phyloP scores from a whole-genome alignment of 2,329 filamentous ascomycete genomes.

The Zalaria obscura region DNA sequence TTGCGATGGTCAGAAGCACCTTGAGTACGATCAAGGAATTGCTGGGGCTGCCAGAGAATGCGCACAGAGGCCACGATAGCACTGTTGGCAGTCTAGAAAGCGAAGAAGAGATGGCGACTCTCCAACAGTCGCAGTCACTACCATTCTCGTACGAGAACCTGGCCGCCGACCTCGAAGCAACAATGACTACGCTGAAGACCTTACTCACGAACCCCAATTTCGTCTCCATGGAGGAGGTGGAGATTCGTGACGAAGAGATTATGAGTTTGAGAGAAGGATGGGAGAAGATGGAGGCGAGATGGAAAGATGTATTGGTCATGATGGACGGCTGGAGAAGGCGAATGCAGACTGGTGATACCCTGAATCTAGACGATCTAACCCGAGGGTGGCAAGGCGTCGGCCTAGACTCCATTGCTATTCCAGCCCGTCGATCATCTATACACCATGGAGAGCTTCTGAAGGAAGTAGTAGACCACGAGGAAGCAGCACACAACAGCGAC shows the following conservation, averaged over 20 bases:
- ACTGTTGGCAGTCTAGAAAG: constrained; percentile 7
- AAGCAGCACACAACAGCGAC: constrained; percentile 8
- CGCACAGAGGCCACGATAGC: constrained; percentile 13
- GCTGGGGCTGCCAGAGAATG: constrained; percentile 36
- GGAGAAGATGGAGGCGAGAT: constrained; percentile 84
- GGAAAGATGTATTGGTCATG: constrained; percentile 78
- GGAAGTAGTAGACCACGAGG: neutral
- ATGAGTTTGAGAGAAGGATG: constrained; percentile 67
- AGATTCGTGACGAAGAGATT: constrained; percentile 86
- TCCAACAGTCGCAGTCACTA: constrained; percentile 24
- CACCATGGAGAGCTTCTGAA: neutral
- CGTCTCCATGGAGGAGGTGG: constrained; percentile 86
- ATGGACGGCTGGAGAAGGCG: constrained; percentile 83
- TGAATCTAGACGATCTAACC: constrained; percentile 46
- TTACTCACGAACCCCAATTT: constrained; percentile 93
- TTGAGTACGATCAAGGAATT: constrained; percentile 55
- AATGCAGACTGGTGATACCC: constrained; percentile 58
- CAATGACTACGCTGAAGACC: constrained; percentile 67
- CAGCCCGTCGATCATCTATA: constrained; percentile 6
- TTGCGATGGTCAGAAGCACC: constrained; percentile 57
- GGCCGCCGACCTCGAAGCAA: constrained; percentile 56
- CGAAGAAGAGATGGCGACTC: constrained; percentile 11
- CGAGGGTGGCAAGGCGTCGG: constrained; percentile 48
- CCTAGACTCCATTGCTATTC: constrained; percentile 13
- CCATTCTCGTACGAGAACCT: constrained; percentile 55